Evolutionary conservation across 768 basidiomycete species (phyloP), one percentile per base, ranked within the genome.

Genomic region (Pulveroboletus sp.): DNA sequence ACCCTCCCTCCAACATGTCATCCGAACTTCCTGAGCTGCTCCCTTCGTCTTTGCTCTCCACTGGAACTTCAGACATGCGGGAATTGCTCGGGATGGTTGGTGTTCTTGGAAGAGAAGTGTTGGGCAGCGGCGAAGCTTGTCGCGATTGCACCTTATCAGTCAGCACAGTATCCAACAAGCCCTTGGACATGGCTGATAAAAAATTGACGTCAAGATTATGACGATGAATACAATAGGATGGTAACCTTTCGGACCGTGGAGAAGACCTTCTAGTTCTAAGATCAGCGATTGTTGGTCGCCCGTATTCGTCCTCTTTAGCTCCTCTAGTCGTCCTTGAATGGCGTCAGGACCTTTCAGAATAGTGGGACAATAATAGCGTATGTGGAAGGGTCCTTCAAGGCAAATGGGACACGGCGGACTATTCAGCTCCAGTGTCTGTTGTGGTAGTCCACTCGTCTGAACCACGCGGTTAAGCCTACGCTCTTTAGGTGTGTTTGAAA

Each of bases 331-430:
- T 43, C 64, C 65, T 52, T 66, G 69, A 56, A 84, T 71, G 8
- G 73, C 61, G 8, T 66, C 63, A 0, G 73, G 59, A 9, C 79
- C 77, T 33, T 69, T 70, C 24, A 67, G 50, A 24, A 84, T 68
- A 21, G 74, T 61, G 6, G 78, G 78, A 59, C 83, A 85, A 39
- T 62, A 62, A 43, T 70, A 70, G n/a, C 73, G 75, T 46, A 71
- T 65, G 53, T 85, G 83, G 35, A 70, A 67, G 7, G 77, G 74
- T 5, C 56, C 54, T 39, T 62, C 62, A 17, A 67, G 63, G 62
- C 82, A 84, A 18, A 80, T 65, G 36, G 74, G 75, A 52, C 82
- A 79, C 1, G 50, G 46, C 0, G 49, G 51, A 48, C 41, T 43
- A 38, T 52, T 47, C 41, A 49, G 41, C n/a, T 31, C 46, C 6